These are phyloP conservation scores for Fusarium sp. DNA, from an alignment of 2,329 filamentous ascomycete genomes.

Conservation along the genomic window DNA sequence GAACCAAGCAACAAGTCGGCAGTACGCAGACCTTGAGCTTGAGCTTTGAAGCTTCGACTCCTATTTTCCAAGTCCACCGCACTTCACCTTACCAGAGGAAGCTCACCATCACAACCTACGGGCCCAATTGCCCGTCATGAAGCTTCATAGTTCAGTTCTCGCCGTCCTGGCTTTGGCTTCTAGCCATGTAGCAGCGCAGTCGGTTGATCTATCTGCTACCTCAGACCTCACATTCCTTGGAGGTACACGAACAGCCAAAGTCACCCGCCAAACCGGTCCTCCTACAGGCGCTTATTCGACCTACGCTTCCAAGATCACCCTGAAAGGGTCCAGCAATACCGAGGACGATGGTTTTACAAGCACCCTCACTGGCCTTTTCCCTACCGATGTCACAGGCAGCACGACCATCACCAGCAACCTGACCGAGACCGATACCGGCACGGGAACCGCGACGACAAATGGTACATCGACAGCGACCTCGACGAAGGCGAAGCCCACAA, in stretches of 20 bases:
- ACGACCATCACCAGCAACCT: conserved; percentile 56
- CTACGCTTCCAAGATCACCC: conserved; percentile 48
- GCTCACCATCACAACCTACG: background rate
- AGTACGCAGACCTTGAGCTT: conserved; percentile 15
- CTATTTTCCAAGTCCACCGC: conserved; percentile 8
- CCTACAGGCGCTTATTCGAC: conserved; percentile 49
- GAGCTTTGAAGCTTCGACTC: conserved; percentile 26
- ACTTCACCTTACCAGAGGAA: conserved; percentile 11
- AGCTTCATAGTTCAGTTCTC: conserved; percentile 41
- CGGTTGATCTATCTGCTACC: conserved; percentile 52
- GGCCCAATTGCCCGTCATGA: conserved; percentile 43
- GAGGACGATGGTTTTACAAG: conserved; percentile 55
- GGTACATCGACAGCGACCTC: conserved; percentile 51
- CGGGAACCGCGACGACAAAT: conserved; percentile 52
- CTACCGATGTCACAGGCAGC: conserved; percentile 53
- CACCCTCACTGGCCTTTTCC: conserved; percentile 62
- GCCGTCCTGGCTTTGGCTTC: conserved; percentile 46
- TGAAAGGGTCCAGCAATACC: conserved; percentile 30
- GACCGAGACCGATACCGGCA: conserved; percentile 58
- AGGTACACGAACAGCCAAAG: conserved; percentile 56
- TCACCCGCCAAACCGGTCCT: conserved; percentile 57
- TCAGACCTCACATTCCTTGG: conserved; percentile 56
- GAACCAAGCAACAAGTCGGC: background rate
- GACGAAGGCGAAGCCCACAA: conserved; percentile 64
- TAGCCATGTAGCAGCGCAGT: conserved; percentile 46